Base-by-base conservation (phyloP, 306 rosid species). In the Echinosophora koreensis region DNA sequence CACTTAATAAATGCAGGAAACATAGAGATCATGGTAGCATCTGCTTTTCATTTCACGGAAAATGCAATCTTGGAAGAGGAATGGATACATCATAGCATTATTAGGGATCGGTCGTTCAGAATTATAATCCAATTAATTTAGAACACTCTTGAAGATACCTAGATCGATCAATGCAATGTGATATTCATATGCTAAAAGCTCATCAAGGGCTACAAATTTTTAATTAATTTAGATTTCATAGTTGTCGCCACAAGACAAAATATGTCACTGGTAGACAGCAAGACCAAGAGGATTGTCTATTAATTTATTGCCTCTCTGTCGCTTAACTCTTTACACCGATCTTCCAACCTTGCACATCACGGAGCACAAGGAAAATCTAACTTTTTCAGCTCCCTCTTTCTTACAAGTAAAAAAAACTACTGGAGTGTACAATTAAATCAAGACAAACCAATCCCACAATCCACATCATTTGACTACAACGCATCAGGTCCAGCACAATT, bases 311-410 rank as follows among this genome's bases (percentile, higher is more conserved):
- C 47, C 41, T 70, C 62, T 52, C 68, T 69, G 78, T 74, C 78
- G 77, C 65, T 74, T 77, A 57, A 77, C 86, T 52, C 63, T 76
- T 42, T 84, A 67, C 77, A 66, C 71, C 72, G 65, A 64, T 83
- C 82, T 67, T 69, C 74, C 84, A 84, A 52, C 67, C 74, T 74
- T 74, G 61, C 82, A 76, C 70, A 77, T 81, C 89, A 82, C 89
- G 62, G 58, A 87, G 86, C 88, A 88, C 89, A 87, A 89, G 85
- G 49, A 84, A 84, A 84, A 78, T 70, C 86, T 77, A 76, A 54
- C 84, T 83, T 84, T 86, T 71, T 39, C 81, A 55, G 71, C 47
- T 69, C 11, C 68, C 80, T 54, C 74, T 81, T 84, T 64, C 77
- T 63, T 66, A 79, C 28, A 84, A 15, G 72, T 68, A 80, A 75